phyloP scores from a whole-genome alignment of 768 basidiomycete genomes.

The Mycena metata region DNA sequence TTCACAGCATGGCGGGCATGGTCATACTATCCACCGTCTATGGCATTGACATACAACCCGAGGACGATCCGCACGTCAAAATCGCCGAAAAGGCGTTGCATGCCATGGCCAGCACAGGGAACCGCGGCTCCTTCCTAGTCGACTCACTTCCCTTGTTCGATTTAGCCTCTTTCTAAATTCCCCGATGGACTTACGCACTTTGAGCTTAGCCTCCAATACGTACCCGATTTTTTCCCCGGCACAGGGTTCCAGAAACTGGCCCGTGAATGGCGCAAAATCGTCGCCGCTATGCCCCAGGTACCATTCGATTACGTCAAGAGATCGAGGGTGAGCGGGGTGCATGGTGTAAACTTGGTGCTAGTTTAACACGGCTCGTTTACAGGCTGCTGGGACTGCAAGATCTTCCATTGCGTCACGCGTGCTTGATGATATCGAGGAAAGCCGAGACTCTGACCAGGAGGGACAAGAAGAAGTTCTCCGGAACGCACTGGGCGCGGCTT shows the following conservation, averaged over 20 bases:
- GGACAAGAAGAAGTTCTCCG: background rate
- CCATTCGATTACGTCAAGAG: slow-evolving; percentile 2
- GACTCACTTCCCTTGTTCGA: slow-evolving; percentile 25
- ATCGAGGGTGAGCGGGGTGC: too few species aligned
- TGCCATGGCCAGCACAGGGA: slow-evolving; percentile 19
- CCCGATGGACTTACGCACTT: too few species aligned
- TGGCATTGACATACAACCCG: slow-evolving; percentile 26
- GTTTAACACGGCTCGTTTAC: too few species aligned
- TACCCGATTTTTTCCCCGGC: slow-evolving; percentile 57
- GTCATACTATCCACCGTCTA: slow-evolving; percentile 32
- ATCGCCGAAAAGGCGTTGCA: slow-evolving; percentile 29
- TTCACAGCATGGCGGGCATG: slow-evolving; percentile 33
- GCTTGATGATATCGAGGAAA: slow-evolving; percentile 1
- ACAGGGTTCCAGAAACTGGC: slow-evolving; percentile 53
- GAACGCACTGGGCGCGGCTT: background rate
- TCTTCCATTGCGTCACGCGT: slow-evolving; percentile 12
- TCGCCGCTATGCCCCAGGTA: slow-evolving; percentile 24
- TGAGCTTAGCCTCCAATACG: slow-evolving; percentile 36
- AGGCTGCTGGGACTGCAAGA: slow-evolving; percentile 2
- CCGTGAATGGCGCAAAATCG: slow-evolving; percentile 44
- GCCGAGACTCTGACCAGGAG: background rate
- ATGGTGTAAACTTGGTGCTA: too few species aligned
- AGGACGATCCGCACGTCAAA: slow-evolving; percentile 30
- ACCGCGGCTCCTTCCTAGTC: slow-evolving; percentile 25
- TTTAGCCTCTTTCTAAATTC: too few species aligned